A percentile compares a stretch with the other conserved stretches of the same genome.
phyloP scores from a whole-genome alignment of 805 yeast genomes.

The Maudiozyma saulgeensis region DNA sequence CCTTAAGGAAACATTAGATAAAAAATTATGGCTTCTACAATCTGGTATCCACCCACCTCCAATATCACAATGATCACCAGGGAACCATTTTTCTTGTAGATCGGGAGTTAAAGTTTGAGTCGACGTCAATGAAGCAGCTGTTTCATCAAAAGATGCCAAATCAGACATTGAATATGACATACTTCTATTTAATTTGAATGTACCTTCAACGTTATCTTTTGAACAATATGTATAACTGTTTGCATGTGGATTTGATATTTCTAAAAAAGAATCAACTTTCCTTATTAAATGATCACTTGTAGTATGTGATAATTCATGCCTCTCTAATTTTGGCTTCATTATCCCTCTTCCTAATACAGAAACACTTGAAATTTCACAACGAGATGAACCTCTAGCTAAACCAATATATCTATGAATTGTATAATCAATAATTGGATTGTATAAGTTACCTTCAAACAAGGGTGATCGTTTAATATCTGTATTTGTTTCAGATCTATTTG shows the following conservation, averaged over 20 bases:
- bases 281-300: no score
- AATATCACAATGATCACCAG: conserved; percentile 60
- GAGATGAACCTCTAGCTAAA: neutral
- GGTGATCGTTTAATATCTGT: no score
- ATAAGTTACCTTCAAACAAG: neutral
- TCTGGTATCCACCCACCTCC: conserved; percentile 61
- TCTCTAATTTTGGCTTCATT: neutral
- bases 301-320: neutral
- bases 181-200: neutral
- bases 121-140: neutral
- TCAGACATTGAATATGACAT: neutral
- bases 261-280: neutral
- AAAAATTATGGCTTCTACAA: conserved; percentile 29
- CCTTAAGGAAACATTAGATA: conserved; percentile 44
- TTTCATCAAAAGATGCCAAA: neutral
- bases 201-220: neutral
- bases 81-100: conserved; percentile 48
- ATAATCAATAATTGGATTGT: neutral
- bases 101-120: conserved; percentile 15
- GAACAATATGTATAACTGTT: neutral
- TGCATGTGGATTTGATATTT: neutral
- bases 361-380: neutral
- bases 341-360: neutral
- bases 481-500: no score
- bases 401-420: conserved; percentile 3